Evolutionary conservation across 257 asterid genomes (phyloP), one percentile per base, ranked within the genome.

Genomic region (Ilex aquifolium): DNA sequence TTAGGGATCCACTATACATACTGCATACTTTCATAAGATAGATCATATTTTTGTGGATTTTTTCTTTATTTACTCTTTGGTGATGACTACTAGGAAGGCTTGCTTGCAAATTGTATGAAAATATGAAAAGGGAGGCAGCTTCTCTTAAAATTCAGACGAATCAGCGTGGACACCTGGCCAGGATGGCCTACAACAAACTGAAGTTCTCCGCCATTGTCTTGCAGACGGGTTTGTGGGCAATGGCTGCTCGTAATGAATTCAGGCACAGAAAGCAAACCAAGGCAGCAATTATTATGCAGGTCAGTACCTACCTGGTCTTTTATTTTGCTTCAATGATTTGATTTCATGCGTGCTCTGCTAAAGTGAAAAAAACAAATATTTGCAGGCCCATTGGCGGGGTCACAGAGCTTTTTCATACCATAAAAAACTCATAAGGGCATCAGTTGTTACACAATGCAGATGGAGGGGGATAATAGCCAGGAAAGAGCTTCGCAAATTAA

Each of bases 371-470:
- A 59, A 63, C 59, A 32, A 27, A 60, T 57, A 16, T 75, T 80
- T 72, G 74, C 88, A 90, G 99, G 86, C 97, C 31, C 79, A 80
- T 69, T 86, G 89, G 90, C 97, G 85, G 32, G 75, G 97, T 72
- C 87, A 85, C 71, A 84, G 85, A 76, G 92, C 69, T 69, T 70
- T 56, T 69, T 77, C 90, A 64, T 87, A 87, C 84, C 79, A 81
- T 76, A 83, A 73, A 88, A 85, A 74, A 67, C 95, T 87, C 72
- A 75, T 76, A 75, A 74, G 72, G 73, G 95, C 95, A 69, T 61
- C 95, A 16, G 64, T 82, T 64, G 66, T 77, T 59, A 83, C 92
- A 39, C 97, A 90, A 72, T 82, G 95, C 75, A 85, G 95, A 79
- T 90, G 97, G 97, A 90, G 95, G 72, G 95, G 95, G 64, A 74